Percentiles rank a stretch among this genome's conserved stretches.
Conservation (phyloP, 768 basidiomycete species). For the Tricholoma terreum region DNA sequence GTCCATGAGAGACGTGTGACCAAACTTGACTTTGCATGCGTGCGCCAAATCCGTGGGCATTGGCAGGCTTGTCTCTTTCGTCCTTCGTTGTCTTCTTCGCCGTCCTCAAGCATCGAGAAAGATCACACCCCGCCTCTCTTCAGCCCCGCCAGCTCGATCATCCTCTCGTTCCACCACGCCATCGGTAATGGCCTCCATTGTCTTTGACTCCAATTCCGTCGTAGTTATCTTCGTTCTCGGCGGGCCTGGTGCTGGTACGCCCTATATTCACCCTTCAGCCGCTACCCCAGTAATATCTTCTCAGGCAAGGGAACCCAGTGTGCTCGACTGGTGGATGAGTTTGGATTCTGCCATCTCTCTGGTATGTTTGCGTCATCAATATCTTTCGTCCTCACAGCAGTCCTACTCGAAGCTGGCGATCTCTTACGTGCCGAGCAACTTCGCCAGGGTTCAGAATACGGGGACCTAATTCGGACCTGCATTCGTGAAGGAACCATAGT, state of each 20-base stretch:
- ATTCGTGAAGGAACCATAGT: slow-evolving; percentile 94
- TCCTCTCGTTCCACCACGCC: slow-evolving; percentile 63
- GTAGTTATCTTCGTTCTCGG: slow-evolving; percentile 94
- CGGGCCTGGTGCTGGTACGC: slow-evolving; percentile 88
- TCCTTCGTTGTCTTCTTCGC: slow-evolving; percentile 58
- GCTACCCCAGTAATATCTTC: neutral
- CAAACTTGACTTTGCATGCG: slow-evolving; percentile 21
- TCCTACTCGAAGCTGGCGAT: slow-evolving; percentile 74
- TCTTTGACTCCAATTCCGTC: slow-evolving; percentile 71
- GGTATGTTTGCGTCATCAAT: slow-evolving; percentile 44
- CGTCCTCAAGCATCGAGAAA: slow-evolving; percentile 54
- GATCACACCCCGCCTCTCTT: slow-evolving; percentile 55
- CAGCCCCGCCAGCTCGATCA: slow-evolving; percentile 61
- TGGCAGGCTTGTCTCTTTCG: slow-evolving; percentile 51
- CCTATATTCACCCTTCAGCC: neutral
- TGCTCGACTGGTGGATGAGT: slow-evolving; percentile 75
- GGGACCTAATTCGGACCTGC: slow-evolving; percentile 79
- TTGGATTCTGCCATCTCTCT: slow-evolving; percentile 89
- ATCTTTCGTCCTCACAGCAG: slow-evolving; percentile 4
- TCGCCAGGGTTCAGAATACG: slow-evolving; percentile 79
- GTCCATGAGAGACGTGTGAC: slow-evolving; percentile 41
- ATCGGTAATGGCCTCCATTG: slow-evolving; percentile 41
- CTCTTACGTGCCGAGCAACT: slow-evolving; percentile 92
- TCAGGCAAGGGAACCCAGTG: slow-evolving; percentile 97
- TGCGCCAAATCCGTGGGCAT: slow-evolving; percentile 61